Base-by-base conservation (phyloP, 306 rosid genomes). In the Quercus aquifolioides region DNA sequence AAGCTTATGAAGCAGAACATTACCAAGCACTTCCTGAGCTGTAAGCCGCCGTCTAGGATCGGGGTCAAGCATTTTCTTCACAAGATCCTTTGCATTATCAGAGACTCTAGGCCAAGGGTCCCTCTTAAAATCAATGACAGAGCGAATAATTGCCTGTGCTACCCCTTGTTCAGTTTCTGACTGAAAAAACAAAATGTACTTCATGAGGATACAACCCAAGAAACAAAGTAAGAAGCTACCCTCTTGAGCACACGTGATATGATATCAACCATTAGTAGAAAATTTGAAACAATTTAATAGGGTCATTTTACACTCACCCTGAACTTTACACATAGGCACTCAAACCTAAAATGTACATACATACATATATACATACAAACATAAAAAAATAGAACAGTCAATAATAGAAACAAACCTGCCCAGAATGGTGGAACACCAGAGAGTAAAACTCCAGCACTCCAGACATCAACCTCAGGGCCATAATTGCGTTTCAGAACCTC, bases 371-470 rank as follows among this genome's bases (percentile, higher is more conserved):
- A 49, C 54, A 49, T 49, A 49, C 17, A 49, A 10, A 46, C 26
- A 11, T 52, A 65, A 33, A 15, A 62, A 63, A 18, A 58, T 35
- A 54, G 19, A 5, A 10, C 21, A 75, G 5, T 4, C 70, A 4
- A 55, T 18, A 63, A 17, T 23, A 70, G 57, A 70, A 64, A 75
- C 90, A 76, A 69, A 94, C 98, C 98, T 79, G 97, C 98, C 98
- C 98, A 93, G 76, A 93, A 93, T 41, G 97, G 98, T 41, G 98
- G 98, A 73, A 83, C 92, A 35, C 98, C 98, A 80, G 90, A 85
- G 52, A 93, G 92, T 80, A 93, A 84, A 72, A 93, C 93, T 72
- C 98, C 98, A 55, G 92, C 97, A 84, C 98, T 91, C 98, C 98
- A 93, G 51, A 93, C 89, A 75, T 93, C 98, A 58, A 91, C 90